Percentiles rank a stretch among this genome's conserved stretches.
Evolutionary conservation across 768 basidiomycete genomes (phyloP).

Genomic region (Podaxis carcinomalis): DNA sequence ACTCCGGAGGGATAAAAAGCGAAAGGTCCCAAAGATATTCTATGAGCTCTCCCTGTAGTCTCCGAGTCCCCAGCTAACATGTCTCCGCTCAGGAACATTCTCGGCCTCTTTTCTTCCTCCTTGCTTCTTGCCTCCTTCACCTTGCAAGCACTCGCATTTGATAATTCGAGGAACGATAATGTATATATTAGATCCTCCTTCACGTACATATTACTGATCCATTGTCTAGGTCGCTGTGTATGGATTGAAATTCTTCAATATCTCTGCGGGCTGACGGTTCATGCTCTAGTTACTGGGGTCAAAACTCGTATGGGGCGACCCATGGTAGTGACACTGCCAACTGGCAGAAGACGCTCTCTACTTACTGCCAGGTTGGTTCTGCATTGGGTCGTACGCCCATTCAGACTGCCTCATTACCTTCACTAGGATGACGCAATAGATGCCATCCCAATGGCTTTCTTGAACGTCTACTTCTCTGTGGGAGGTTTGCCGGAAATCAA

Average conservation of each 20-base stretch:
- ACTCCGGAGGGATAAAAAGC: neutral
- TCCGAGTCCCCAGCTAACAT: neutral
- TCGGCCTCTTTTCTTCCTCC: constrained; percentile 1
- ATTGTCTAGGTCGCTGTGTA: constrained; percentile 25
- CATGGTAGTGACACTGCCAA: constrained; percentile 34
- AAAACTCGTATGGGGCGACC: constrained; percentile 56
- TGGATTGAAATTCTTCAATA: neutral
- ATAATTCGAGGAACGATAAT: constrained; percentile 33
- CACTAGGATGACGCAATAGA: constrained; percentile 52
- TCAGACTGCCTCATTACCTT: neutral
- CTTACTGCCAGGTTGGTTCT: constrained; percentile 45
- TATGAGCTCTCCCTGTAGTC: neutral
- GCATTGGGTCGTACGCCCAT: neutral
- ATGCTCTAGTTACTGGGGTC: constrained; percentile 44
- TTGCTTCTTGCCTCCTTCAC: neutral
- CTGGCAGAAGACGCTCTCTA: constrained; percentile 46
- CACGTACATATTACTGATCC: neutral
- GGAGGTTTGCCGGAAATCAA: constrained; percentile 57
- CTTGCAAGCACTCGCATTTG: constrained; percentile 20
- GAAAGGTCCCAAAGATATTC: neutral
- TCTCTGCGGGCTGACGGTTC: neutral
- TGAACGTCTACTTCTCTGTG: constrained; percentile 54
- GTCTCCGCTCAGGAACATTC: neutral
- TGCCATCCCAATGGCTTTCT: constrained; percentile 57
- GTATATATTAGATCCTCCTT: constrained; percentile 16